Evolutionary conservation across 1,284 basidiomycete species (phyloP), one percentile per base, ranked within the genome.

Genomic region (Melampsora americana): DNA sequence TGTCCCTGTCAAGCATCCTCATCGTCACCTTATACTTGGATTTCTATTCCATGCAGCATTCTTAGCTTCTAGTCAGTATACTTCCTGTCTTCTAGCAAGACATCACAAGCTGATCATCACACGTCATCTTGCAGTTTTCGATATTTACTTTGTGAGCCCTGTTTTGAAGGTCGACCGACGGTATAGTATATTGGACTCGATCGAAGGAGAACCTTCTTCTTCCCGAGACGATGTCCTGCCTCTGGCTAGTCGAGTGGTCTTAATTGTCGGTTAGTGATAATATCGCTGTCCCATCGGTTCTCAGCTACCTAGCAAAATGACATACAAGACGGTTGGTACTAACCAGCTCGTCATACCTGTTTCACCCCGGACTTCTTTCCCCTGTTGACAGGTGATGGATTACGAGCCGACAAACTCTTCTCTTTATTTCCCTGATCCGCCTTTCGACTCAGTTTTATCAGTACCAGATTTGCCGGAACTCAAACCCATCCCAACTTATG

Each of bases 321-420:
- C 18, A 20, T n/a, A 6, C 9, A 18, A 32, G 23, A 16, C 42
- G 16, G n/a, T 12, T 23, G 42, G 11, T 23, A 62, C 30, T 61
- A 59, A 23, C 32, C 18, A 30, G 18, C 39, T 26, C 28, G 16
- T 60, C 28, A 11, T 42, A 12, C 3, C 44, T 71, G 6, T 18
- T 53, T n/a, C 2, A 9, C 18, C 20, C 53, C n/a, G n/a, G 53
- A 56, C 1, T 42, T 23, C 39, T 23, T 35, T 42, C 11, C 11
- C 6, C 9, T 6, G 20, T 5, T 77, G 32, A 16, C 70, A 92
- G 92, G 88, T 70, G 91, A 93, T 79, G 91, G 91, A 1, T 86
- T 95, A 11, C 87, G 93, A 30, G 92, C 92, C 0, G 92, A 95
- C 82, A 87, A 92, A 44, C 82, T 93, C 7, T 90, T 92, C 81